These are phyloP conservation scores for Bolboschoenoplectus hybrid DNA, from an alignment of 202 grass and related monocot species.

Conservation along the genomic window DNA sequence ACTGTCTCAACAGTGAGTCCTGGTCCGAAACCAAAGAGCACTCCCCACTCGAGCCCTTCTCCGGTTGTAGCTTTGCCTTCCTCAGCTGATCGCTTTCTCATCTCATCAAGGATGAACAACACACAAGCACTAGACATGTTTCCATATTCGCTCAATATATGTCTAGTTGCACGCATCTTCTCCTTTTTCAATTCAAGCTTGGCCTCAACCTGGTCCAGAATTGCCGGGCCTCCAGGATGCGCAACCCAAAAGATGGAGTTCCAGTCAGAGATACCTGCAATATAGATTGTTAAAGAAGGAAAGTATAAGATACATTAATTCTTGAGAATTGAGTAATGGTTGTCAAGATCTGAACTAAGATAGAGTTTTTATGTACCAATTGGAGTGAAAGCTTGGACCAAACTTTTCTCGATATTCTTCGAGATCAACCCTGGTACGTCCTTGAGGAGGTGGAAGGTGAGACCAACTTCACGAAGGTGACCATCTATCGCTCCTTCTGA, in stretches of 20 bases:
- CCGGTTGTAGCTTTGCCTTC: constrained; percentile 59
- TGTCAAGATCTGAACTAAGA: not conserved
- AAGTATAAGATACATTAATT: constrained; percentile 9
- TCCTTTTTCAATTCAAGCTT: constrained; percentile 52
- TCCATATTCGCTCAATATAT: constrained; percentile 57
- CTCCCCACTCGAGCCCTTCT: constrained; percentile 64
- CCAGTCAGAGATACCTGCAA: constrained; percentile 31
- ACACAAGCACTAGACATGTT: constrained; percentile 54
- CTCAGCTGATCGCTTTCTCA: constrained; percentile 63
- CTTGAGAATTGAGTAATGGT: not conserved
- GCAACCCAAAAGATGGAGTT: constrained; percentile 37
- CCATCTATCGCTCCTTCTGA: constrained; percentile 14
- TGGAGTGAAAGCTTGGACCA: constrained; percentile 42
- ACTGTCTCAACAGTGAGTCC: constrained; percentile 77
- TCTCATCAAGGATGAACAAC: constrained; percentile 52
- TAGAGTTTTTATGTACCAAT: constrained; percentile 21
- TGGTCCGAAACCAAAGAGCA: constrained; percentile 69
- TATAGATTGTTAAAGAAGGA: constrained; percentile 5
- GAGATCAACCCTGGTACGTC: constrained; percentile 21
- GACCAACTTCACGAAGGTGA: constrained; percentile 13
- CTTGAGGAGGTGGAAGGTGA: constrained; percentile 21
- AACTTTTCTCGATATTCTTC: constrained; percentile 13
- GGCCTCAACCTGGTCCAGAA: constrained; percentile 47
- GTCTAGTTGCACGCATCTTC: constrained; percentile 54
- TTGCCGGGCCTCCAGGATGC: constrained; percentile 36